Percentiles rank a stretch among this genome's conserved stretches.
Evolutionary conservation across 139 green algal genomes (phyloP).

Genomic region (Volvox reticuliferus): DNA sequence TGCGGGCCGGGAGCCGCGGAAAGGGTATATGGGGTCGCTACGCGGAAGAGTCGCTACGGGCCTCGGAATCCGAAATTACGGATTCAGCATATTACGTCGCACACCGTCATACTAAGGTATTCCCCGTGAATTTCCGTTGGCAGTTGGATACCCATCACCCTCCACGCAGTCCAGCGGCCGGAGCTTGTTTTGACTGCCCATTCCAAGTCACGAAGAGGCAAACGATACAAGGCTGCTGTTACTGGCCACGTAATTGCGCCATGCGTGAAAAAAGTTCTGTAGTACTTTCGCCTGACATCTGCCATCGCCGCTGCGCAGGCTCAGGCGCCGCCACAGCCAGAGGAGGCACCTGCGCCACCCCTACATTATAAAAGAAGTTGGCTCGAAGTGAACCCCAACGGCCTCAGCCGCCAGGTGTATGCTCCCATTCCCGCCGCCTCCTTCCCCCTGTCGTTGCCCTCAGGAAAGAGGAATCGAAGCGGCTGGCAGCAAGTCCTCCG

Average conservation of each 20-base stretch:
- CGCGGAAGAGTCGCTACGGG: too few species aligned
- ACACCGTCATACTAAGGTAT: too few species aligned
- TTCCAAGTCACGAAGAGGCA: slow-evolving; percentile 47
- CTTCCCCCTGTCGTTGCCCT: background rate
- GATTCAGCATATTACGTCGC: too few species aligned
- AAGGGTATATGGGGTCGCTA: too few species aligned
- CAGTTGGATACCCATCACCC: too few species aligned
- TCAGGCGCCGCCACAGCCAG: background rate
- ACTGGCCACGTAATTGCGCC: slow-evolving; percentile 3
- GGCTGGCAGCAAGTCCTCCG: slow-evolving; percentile 26
- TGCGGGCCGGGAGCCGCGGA: too few species aligned
- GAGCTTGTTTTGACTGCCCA: slow-evolving; percentile 48
- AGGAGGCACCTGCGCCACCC: slow-evolving; percentile 33
- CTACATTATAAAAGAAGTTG: slow-evolving; percentile 43
- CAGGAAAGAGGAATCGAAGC: slow-evolving; percentile 27
- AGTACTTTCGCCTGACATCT: background rate
- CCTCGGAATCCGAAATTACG: too few species aligned
- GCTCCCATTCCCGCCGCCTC: background rate
- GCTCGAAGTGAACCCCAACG: too few species aligned
- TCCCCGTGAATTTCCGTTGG: too few species aligned
- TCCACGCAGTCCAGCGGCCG: slow-evolving; percentile 46
- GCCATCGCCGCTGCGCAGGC: too few species aligned
- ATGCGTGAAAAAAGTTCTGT: background rate
- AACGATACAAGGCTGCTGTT: slow-evolving; percentile 30
- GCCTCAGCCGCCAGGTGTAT: too few species aligned